Conservation (phyloP, 768 basidiomycete species). For the Kwoniella sp. region DNA sequence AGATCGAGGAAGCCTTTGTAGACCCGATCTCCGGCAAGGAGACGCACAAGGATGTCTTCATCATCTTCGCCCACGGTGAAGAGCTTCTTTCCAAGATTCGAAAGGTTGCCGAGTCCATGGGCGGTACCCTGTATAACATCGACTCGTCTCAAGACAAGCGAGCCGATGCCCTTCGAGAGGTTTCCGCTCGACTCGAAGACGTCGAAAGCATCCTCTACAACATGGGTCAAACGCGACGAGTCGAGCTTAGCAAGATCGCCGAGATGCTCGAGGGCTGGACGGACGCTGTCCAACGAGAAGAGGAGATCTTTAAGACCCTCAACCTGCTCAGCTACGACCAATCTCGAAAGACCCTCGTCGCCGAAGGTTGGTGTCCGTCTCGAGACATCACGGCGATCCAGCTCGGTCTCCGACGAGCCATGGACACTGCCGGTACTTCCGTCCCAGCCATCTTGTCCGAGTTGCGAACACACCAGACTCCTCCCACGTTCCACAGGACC, state of each 20-base stretch:
- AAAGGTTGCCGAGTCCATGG: conserved; percentile 98
- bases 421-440: conserved; percentile 89
- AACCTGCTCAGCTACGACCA: conserved; percentile 95
- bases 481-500: conserved; percentile 91
- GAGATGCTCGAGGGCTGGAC: conserved; percentile 87
- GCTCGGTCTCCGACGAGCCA: conserved; percentile 81
- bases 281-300: conserved; percentile 92
- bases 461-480: conserved; percentile 82
- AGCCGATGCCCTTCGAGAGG: conserved; percentile 82
- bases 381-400: conserved; percentile 86
- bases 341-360: conserved; percentile 88
- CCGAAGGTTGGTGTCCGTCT: conserved; percentile 97
- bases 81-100: conserved; percentile 92
- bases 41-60: conserved; percentile 97
- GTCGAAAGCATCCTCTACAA: conserved; percentile 85
- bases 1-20: conserved; percentile 88
- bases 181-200: conserved; percentile 85
- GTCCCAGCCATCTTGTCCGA: conserved; percentile 91
- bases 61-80: conserved; percentile 97
- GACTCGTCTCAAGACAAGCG: conserved; percentile 93
- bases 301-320: conserved; percentile 90
- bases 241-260: conserved; percentile 79
- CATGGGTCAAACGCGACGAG: conserved; percentile 78
- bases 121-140: conserved; percentile 93
- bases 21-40: conserved; percentile 80